phyloP scores from a whole-genome alignment of 352 stramenopile species.

The Phytophthora capsici region DNA sequence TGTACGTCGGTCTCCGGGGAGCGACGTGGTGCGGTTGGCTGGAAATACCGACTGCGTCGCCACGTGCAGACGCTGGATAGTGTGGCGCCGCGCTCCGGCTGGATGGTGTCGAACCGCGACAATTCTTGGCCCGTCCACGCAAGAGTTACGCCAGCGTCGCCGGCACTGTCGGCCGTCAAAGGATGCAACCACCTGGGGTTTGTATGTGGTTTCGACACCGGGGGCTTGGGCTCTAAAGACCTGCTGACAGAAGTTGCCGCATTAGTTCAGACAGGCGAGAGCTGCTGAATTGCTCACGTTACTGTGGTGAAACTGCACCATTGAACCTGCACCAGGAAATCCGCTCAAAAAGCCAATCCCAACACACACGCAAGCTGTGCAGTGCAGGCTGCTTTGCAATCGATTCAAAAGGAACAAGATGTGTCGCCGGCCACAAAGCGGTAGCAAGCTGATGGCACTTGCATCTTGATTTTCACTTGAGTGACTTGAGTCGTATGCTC shows the following conservation, averaged over 20 bases:
- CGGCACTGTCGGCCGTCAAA: background rate
- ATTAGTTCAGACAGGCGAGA: constrained; percentile 14
- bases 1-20: constrained; percentile 37
- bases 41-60: constrained; percentile 37
- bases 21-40: constrained; percentile 37
- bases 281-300: constrained; percentile 8
- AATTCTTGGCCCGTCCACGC: constrained; percentile 24
- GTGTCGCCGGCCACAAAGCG: constrained; percentile 3
- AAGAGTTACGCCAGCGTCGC: constrained; percentile 23
- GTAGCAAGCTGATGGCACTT: background rate
- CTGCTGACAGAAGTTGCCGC: constrained; percentile 15
- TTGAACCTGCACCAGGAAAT: constrained; percentile 16
- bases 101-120: constrained; percentile 14
- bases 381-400: background rate
- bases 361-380: no score
- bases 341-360: background rate
- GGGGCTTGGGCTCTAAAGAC: constrained; percentile 4
- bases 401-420: background rate
- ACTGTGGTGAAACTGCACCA: constrained; percentile 28
- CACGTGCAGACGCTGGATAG: constrained; percentile 29
- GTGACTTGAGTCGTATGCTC: background rate
- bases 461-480: constrained; percentile 7
- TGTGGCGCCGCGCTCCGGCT: constrained; percentile 16
- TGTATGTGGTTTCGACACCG: constrained; percentile 22
- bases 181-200: constrained; percentile 18